Evolutionary conservation across 176 grass and related monocot species (phyloP).

Genomic region (Hyparrhenia diplandra): DNA sequence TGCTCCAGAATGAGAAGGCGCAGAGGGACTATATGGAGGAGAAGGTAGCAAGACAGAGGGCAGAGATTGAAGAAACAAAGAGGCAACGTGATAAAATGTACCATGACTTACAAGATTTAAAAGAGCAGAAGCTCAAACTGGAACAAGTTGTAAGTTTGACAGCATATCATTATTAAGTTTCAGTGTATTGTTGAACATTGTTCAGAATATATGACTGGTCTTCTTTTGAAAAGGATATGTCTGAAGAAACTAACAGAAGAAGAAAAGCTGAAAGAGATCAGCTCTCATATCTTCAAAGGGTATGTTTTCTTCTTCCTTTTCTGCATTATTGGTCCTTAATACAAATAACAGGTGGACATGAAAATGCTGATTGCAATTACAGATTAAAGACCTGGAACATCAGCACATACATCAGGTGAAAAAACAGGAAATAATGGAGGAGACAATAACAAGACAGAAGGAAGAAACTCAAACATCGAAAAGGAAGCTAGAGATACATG

Average conservation of each 20-base stretch:
- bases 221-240: slow-evolving; percentile 32
- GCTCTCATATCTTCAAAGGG: slow-evolving; percentile 49
- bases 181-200: slow-evolving; percentile 18
- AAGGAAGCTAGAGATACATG: slow-evolving; percentile 19
- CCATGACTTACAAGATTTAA: slow-evolving; percentile 32
- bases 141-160: slow-evolving; percentile 28
- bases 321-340: not conserved
- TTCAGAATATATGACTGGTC: slow-evolving; percentile 30
- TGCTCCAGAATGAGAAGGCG: slow-evolving; percentile 45
- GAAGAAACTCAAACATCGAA: slow-evolving; percentile 41
- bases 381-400: slow-evolving; percentile 42
- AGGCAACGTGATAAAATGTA: slow-evolving; percentile 33
- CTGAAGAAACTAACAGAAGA: slow-evolving; percentile 57
- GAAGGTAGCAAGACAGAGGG: slow-evolving; percentile 39
- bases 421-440: slow-evolving; percentile 40
- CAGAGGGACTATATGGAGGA: slow-evolving; percentile 45
- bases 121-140: slow-evolving; percentile 30
- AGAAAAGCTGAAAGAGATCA: slow-evolving; percentile 49
- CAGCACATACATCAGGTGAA: slow-evolving; percentile 32
- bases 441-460: slow-evolving; percentile 27
- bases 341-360: not conserved
- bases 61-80: slow-evolving; percentile 38
- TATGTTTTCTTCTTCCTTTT: slow-evolving; percentile 23
- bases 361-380: not conserved
- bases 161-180: slow-evolving; percentile 10